Evolutionary conservation across 352 stramenopile species (phyloP).

Genomic region (Phytophthora rubi): DNA sequence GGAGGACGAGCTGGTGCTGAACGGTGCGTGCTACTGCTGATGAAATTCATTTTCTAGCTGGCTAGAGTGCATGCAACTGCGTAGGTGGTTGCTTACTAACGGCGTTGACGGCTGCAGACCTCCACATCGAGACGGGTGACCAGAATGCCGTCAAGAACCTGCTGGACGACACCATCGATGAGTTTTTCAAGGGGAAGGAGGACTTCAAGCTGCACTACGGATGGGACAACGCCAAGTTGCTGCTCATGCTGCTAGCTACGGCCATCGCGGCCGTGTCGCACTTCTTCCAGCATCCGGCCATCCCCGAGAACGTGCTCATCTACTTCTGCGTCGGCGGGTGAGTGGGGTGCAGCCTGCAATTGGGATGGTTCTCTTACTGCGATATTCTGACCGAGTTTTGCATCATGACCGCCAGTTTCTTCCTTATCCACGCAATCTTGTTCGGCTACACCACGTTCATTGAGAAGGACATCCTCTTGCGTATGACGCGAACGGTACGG

Average conservation of each 20-base stretch:
- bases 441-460: slow-evolving; percentile 75
- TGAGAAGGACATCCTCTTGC: slow-evolving; percentile 81
- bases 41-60: neutral
- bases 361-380: neutral
- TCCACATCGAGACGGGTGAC: slow-evolving; percentile 83
- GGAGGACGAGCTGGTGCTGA: slow-evolving; percentile 69
- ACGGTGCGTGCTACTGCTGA: slow-evolving; percentile 44
- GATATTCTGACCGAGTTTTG: neutral
- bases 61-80: neutral
- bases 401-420: slow-evolving; percentile 56
- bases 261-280: slow-evolving; percentile 69
- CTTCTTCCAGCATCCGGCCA: slow-evolving; percentile 67
- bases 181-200: slow-evolving; percentile 71
- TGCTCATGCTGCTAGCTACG: slow-evolving; percentile 76
- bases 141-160: slow-evolving; percentile 90
- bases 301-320: slow-evolving; percentile 72
- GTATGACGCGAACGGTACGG: slow-evolving; percentile 69
- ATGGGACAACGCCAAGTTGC: slow-evolving; percentile 86
- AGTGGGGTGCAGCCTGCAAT: slow-evolving; percentile 10
- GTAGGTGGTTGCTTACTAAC: slow-evolving; percentile 7
- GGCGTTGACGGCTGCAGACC: slow-evolving; percentile 25
- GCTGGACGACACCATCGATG: slow-evolving; percentile 80
- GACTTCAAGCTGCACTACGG: slow-evolving; percentile 73
- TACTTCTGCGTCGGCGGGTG: slow-evolving; percentile 75
- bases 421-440: slow-evolving; percentile 78